Evolutionary conservation across 345 rosid species (phyloP), one percentile per base, ranked within the genome.

Genomic region (sweet orange (Citrus sinensis)): DNA sequence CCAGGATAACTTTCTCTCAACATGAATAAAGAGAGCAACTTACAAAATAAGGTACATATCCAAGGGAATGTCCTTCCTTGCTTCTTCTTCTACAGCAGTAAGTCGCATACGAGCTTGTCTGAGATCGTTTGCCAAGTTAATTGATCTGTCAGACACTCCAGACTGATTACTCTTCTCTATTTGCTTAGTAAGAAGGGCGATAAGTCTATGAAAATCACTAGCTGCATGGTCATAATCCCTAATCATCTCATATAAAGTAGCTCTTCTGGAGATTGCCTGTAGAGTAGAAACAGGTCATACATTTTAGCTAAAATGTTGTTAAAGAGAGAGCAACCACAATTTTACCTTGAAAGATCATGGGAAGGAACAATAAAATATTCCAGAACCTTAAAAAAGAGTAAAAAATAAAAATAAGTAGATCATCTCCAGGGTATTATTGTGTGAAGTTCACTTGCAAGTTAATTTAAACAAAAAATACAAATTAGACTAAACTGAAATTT

Each of bases 181-280:
- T 85, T 90, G 97, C 88, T 87, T 90, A 68, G 83, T 80, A 51
- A 89, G 88, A 83, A 85, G 80, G 78, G 87, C 70, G 80, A 89
- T 70, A 77, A 91, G 86, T 81, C 94, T 89, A 83, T 82, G 87
- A 81, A 92, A 90, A 86, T 96, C 97, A 78, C 68, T 85, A 61
- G 95, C 90, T 64, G 99, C 97, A 87, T 89, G 93, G 58, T 88
- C 95, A 88, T 87, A 94, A 81, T 92, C 95, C 85, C 97, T 92
- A 76, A 94, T 89, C 93, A 88, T 91, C 90, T 92, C 98, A 78
- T 81, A 92, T 77, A 96, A 85, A 40, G 89, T 86, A 74, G 98
- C 92, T 73, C 97, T 88, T 80, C 99, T 91, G 72, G 99, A 91
- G 77, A 94, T 91, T 79, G 98, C 98, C 98, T 96, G 82, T 54